phyloP scores from a whole-genome alignment of 2,329 filamentous ascomycete species.

The Pseudocercospora cruenta region DNA sequence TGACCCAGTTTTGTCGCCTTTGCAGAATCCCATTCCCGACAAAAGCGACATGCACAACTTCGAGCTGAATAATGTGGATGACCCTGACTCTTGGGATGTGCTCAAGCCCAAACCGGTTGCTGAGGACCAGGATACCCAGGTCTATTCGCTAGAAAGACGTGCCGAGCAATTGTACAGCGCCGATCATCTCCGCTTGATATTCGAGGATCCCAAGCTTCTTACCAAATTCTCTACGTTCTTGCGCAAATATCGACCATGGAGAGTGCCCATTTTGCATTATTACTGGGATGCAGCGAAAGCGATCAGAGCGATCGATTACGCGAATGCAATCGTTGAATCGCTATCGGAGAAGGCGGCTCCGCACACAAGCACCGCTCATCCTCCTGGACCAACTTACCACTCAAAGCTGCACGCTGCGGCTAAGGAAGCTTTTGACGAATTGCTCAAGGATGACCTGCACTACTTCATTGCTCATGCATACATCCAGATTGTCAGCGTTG shows the following conservation, averaged over 20 bases:
- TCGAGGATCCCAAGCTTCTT: slow-evolving; percentile 19
- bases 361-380: background rate
- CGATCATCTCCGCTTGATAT: slow-evolving; percentile 20
- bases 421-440: slow-evolving; percentile 62
- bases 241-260: slow-evolving; percentile 17
- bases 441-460: slow-evolving; percentile 69
- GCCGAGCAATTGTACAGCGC: slow-evolving; percentile 20
- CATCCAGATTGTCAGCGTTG: slow-evolving; percentile 67
- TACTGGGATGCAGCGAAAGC: slow-evolving; percentile 56
- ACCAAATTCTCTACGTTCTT: slow-evolving; percentile 17
- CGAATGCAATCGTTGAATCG: slow-evolving; percentile 67
- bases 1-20: slow-evolving; percentile 16
- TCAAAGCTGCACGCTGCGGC: slow-evolving; percentile 63
- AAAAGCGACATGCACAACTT: slow-evolving; percentile 12
- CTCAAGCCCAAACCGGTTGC: slow-evolving; percentile 15
- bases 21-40: slow-evolving; percentile 15
- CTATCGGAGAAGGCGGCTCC: slow-evolving; percentile 54
- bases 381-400: slow-evolving; percentile 55
- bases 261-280: slow-evolving; percentile 16
- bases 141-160: slow-evolving; percentile 21
- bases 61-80: slow-evolving; percentile 16
- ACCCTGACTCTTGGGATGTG: slow-evolving; percentile 22
- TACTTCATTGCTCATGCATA: slow-evolving; percentile 72
- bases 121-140: background rate
- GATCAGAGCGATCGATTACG: slow-evolving; percentile 69